Percentiles rank a stretch among this genome's conserved stretches.
Evolutionary conservation across 306 rosid genomes (phyloP).

Genomic region (Albizia julibrissin): DNA sequence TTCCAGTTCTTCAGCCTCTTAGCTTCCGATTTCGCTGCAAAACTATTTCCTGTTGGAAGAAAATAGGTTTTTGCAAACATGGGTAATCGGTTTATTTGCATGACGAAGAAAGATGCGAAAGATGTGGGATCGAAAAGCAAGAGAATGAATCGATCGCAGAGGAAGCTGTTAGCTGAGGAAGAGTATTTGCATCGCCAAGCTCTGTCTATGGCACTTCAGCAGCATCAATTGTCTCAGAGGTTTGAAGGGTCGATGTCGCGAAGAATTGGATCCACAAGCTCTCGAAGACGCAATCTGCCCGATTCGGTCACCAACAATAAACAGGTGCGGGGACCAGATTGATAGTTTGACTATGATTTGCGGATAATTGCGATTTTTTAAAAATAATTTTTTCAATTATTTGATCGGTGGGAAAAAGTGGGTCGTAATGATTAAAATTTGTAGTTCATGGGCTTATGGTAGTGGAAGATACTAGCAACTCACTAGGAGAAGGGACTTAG

Average conservation of each 20-base stretch:
- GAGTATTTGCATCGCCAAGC: conserved; percentile 90
- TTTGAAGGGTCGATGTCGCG: conserved; percentile 97
- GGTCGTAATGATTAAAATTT: conserved; percentile 47
- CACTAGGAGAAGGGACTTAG: conserved; percentile 24
- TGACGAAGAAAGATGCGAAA: conserved; percentile 73
- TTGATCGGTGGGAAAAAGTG: conserved; percentile 42
- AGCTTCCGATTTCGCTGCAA: background rate
- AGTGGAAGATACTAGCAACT: conserved; percentile 32
- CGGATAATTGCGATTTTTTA: conserved; percentile 21
- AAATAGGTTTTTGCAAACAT: conserved; percentile 32
- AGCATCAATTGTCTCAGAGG: conserved; percentile 94
- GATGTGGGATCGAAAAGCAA: conserved; percentile 90
- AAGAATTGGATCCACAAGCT: conserved; percentile 85
- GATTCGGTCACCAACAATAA: conserved; percentile 65
- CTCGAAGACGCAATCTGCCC: conserved; percentile 63
- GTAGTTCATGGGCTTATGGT: conserved; percentile 13
- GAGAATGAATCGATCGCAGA: conserved; percentile 86
- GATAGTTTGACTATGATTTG: conserved; percentile 8
- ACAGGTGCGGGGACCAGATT: conserved; percentile 51
- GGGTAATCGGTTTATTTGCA: conserved; percentile 93
- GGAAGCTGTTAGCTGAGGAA: conserved; percentile 78
- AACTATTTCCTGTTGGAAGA: background rate
- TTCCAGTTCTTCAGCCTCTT: conserved; percentile 16
- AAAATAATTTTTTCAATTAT: conserved; percentile 38
- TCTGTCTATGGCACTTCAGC: conserved; percentile 86